Conservation (phyloP, 1,284 basidiomycete species). For the Boletus sp. region DNA sequence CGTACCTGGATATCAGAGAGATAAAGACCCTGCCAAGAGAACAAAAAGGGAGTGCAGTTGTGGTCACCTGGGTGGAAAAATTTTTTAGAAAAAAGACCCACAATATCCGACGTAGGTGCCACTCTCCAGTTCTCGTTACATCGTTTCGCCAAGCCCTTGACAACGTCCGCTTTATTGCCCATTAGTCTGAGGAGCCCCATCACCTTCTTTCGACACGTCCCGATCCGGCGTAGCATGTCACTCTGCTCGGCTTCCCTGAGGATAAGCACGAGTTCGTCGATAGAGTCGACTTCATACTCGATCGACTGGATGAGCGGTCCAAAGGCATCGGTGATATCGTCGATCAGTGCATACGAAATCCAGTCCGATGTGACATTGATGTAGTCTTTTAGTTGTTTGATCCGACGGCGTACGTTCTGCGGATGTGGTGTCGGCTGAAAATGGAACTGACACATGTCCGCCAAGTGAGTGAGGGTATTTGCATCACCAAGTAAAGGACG, state of each 20-base stretch:
- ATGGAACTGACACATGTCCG: constrained; percentile 86
- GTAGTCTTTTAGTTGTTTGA: constrained; percentile 99
- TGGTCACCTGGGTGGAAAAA: too few species aligned
- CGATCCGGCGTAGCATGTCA: constrained; percentile 77
- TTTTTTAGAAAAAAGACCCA: constrained; percentile 43
- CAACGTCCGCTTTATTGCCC: constrained; percentile 99
- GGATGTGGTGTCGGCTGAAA: constrained; percentile 97
- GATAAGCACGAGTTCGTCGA: constrained; percentile 97
- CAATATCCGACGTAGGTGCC: constrained; percentile 96
- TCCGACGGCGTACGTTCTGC: constrained; percentile 94
- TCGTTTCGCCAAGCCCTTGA: constrained; percentile 96
- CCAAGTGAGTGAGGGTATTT: neutral
- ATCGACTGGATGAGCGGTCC: constrained; percentile 98
- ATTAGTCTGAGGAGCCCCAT: constrained; percentile 95
- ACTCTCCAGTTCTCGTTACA: constrained; percentile 99
- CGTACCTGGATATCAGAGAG: constrained; percentile 83
- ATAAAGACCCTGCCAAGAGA: constrained; percentile 69
- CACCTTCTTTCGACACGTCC: constrained; percentile 98
- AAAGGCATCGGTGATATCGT: constrained; percentile 99
- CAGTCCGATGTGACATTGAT: constrained; percentile 99
- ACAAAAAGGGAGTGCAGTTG: neutral
- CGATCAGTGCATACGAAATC: constrained; percentile 99
- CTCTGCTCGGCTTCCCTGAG: constrained; percentile 72
- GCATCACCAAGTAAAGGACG: constrained; percentile 29
- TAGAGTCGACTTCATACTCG: constrained; percentile 99